phyloP scores from a whole-genome alignment of 495 filamentous ascomycete species.

The Penicillium soppii region DNA sequence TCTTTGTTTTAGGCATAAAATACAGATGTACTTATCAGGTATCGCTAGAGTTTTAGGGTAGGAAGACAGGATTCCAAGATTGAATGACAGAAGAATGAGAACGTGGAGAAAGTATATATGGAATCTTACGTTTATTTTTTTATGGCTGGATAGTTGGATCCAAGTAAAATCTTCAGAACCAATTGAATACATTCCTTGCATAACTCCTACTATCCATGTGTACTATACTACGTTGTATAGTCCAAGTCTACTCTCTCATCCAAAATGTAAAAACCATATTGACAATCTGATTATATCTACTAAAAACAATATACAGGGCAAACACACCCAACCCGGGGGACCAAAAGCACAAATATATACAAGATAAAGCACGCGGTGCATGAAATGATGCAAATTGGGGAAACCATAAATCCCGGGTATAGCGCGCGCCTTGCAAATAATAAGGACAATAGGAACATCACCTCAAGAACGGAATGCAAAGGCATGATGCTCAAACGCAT shows the following conservation, averaged over 20 bases:
- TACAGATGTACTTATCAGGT: no score
- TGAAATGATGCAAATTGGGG: conserved; percentile 11
- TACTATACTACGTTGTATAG: no score
- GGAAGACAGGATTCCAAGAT: no score
- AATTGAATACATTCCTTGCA: no score
- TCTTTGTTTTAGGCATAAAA: not conserved
- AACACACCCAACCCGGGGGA: conserved; percentile 20
- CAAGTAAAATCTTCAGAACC: no score
- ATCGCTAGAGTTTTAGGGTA: no score
- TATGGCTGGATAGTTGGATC: no score
- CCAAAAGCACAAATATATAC: conserved; percentile 13
- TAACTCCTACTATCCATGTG: no score
- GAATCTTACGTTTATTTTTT: no score
- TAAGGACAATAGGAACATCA: not conserved
- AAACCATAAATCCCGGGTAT: conserved; percentile 34
- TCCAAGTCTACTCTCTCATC: no score
- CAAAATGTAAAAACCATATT: not conserved
- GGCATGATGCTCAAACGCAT: conserved; percentile 13
- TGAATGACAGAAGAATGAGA: no score
- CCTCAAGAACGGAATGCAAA: conserved; percentile 6
- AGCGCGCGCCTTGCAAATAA: conserved; percentile 37
- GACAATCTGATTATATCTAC: conserved; percentile 19
- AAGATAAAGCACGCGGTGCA: conserved; percentile 2
- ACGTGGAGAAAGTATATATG: no score
- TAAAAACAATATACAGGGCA: conserved; percentile 7